Evolutionary conservation across 2,329 filamentous ascomycete genomes (phyloP).

Genomic region (Colletotrichum liriopes): DNA sequence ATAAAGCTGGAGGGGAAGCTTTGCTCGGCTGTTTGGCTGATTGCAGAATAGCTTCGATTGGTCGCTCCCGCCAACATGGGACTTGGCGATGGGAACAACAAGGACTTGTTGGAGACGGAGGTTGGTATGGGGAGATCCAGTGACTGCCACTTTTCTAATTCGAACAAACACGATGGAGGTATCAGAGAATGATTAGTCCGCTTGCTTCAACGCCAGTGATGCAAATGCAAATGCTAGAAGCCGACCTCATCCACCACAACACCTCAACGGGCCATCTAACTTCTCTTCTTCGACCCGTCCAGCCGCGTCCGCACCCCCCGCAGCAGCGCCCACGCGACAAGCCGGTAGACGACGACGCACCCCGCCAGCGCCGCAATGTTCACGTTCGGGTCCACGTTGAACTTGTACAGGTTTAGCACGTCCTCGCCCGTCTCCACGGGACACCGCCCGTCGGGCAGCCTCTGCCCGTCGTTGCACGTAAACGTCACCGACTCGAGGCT

Average conservation of each 20-base stretch:
- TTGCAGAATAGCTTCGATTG: conserved; percentile 14
- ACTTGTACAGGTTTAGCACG: conserved; percentile 76
- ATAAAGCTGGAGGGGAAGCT: background rate
- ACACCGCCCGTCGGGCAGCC: conserved; percentile 73
- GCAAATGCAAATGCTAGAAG: background rate
- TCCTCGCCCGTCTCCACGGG: conserved; percentile 77
- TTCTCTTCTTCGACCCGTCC: conserved; percentile 58
- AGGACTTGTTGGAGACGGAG: too few species aligned
- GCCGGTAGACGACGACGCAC: conserved; percentile 75
- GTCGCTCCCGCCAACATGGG: background rate
- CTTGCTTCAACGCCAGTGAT: background rate
- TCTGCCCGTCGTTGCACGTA: conserved; percentile 74
- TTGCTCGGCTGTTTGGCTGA: conserved; percentile 35
- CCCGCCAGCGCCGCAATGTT: conserved; percentile 76
- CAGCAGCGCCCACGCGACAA: conserved; percentile 74
- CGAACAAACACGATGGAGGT: background rate
- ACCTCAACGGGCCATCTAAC: background rate
- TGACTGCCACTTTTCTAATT: background rate
- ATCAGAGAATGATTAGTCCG: background rate
- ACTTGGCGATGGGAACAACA: background rate
- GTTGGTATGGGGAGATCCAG: background rate
- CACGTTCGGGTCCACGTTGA: conserved; percentile 73
- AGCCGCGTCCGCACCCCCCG: conserved; percentile 65
- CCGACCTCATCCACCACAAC: too few species aligned
- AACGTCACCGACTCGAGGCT: conserved; percentile 74